These are phyloP conservation scores for Fusarium hostae DNA, from an alignment of 2,329 filamentous ascomycete genomes.

Conservation along the genomic window DNA sequence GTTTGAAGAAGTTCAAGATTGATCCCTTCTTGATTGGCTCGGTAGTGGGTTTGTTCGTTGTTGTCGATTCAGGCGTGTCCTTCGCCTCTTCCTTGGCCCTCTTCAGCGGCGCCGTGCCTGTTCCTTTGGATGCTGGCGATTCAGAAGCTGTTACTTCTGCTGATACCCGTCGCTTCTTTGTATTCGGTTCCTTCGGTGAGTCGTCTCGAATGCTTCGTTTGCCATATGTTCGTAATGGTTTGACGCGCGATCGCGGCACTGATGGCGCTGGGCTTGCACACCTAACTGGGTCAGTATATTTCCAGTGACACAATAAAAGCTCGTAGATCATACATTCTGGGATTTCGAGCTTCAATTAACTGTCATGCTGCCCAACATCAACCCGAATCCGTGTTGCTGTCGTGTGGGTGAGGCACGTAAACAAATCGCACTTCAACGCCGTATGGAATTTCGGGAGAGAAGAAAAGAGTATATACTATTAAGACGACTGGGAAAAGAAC, in stretches of 20 bases:
- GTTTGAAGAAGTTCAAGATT: constrained; percentile 57
- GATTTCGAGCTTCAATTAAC: not conserved
- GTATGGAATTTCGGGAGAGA: rapidly evolving
- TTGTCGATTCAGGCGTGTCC: not conserved
- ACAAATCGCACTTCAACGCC: rapidly evolving
- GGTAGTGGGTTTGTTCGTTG: not conserved
- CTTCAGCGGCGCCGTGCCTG: not conserved
- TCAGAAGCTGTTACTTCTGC: not conserved
- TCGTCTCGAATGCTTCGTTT: constrained; percentile 48
- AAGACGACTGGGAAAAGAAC: not conserved
- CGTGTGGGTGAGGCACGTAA: not conserved
- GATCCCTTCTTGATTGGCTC: constrained; percentile 46
- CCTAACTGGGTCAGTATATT: constrained; percentile 39
- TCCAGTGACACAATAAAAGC: rapidly evolving
- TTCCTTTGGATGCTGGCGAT: not conserved
- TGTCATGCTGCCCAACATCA: constrained; percentile 10
- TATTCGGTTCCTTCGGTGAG: constrained; percentile 14
- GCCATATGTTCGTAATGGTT: constrained; percentile 55
- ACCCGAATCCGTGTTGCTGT: not conserved
- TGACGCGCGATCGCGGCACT: constrained; percentile 46
- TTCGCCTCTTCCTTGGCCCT: not conserved
- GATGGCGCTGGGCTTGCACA: constrained; percentile 45
- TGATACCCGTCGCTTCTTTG: constrained; percentile 43
- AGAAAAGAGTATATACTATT: not conserved
- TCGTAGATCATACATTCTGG: not conserved